Base-by-base conservation (phyloP, 2,329 filamentous ascomycete genomes). In the Aciculosporium take region DNA sequence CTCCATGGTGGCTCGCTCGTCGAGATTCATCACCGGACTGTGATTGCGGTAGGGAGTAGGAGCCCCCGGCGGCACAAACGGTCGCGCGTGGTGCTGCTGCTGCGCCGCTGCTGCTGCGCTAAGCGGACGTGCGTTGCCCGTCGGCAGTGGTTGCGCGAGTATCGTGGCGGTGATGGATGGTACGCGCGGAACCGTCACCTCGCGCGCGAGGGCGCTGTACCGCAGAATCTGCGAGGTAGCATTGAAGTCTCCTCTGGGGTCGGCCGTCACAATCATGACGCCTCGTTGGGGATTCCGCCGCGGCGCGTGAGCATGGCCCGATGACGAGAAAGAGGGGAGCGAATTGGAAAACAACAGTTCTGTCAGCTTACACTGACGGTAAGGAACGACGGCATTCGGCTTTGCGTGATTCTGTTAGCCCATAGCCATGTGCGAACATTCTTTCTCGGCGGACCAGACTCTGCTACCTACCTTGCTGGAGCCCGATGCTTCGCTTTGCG, bases 211-310 rank as follows among this genome's bases (percentile, higher is more conserved):
- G 0, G 91, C 89, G 18, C 85, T 91, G 63, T 98, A 98, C 15
- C 89, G 80, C 1, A 98, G 69, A 46, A 98, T 96, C 56, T 96
- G 91, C 5, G 85, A 93, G 0, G 91, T 98, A 10, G 91, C 87
- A 56, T 96, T 96, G 67, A 88, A 95, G 60, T 98, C 91, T 29
- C 91, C 89, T 10, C 84, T 64, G 0, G 91, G 85, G 54, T 98
- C 89, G 3, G 89, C 91, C 0, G 89, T 94, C 13, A 96, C 89
- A 43, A 98, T 83, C 88, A 98, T 96, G 52, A 94, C 78, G 1
- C 81, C 88, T 53, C 83, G 88, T 57, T 96, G 91, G 0, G 86
- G 83, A 47, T 78, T 76, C 13, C 79, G 76, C 12, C 71, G 67
- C 9, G 59, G 55, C 12, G 49, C 43, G 49, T 67, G 45, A 2